Percentiles rank a stretch among this genome's conserved stretches.
phyloP scores from a whole-genome alignment of 2,329 filamentous ascomycete genomes.

The Albifimbria verrucaria region DNA sequence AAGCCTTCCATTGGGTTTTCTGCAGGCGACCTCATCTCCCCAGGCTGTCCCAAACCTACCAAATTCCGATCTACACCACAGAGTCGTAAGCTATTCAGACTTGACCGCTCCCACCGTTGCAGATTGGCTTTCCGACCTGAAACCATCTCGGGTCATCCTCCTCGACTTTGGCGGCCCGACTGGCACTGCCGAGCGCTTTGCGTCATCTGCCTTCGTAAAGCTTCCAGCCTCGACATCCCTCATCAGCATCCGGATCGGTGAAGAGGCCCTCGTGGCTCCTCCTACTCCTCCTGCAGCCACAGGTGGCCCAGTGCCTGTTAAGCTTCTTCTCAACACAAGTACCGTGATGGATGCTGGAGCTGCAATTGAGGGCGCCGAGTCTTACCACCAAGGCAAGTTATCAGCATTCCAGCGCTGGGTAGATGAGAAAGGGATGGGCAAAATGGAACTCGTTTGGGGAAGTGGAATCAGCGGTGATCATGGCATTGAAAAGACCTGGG shows the following conservation, averaged over 20 bases:
- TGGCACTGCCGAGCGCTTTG: constrained; percentile 2
- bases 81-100: constrained; percentile 8
- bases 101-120: constrained; percentile 2
- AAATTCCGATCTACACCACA: constrained; percentile 3
- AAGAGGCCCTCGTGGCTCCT: too few species aligned
- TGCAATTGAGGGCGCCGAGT: constrained; percentile 3
- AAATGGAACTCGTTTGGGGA: constrained; percentile 7
- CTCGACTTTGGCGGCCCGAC: constrained; percentile 15
- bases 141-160: constrained; percentile 13
- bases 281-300: not conserved
- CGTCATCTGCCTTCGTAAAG: not conserved
- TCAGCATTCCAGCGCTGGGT: constrained; percentile 7
- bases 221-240: not conserved
- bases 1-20: constrained; percentile 16
- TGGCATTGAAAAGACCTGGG: constrained; percentile 4
- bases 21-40: constrained; percentile 23
- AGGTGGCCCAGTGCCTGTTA: not conserved
- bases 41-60: constrained; percentile 1
- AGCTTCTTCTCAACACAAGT: constrained; percentile 9
- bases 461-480: constrained; percentile 4
- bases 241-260: not conserved
- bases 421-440: not conserved
- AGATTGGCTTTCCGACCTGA: constrained; percentile 9
- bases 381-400: not conserved
- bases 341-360: constrained; percentile 7